Evolutionary conservation across 495 filamentous ascomycete genomes (phyloP).

Genomic region (Lepraria neglecta): DNA sequence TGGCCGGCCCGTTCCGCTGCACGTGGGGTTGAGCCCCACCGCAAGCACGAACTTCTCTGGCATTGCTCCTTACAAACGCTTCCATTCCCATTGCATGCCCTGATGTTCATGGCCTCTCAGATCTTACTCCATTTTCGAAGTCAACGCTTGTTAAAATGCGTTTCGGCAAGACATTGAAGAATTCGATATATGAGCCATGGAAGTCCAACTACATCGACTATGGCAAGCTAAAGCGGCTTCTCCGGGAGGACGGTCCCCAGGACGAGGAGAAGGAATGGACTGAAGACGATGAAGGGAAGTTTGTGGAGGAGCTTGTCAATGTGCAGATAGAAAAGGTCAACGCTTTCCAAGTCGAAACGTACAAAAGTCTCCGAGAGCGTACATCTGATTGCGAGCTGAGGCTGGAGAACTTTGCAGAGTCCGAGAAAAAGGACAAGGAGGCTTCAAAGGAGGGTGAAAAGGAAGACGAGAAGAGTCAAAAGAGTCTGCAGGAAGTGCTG

Average conservation of each 20-base stretch:
- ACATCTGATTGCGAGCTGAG: slow-evolving; percentile 50
- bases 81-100: neutral
- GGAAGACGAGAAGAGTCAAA: slow-evolving; percentile 39
- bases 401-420: slow-evolving; percentile 41
- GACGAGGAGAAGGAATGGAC: slow-evolving; percentile 70
- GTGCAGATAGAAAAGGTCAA: slow-evolving; percentile 93
- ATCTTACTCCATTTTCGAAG: no score
- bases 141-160: slow-evolving; percentile 57
- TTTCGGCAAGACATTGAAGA: slow-evolving; percentile 80
- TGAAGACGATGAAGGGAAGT: slow-evolving; percentile 86
- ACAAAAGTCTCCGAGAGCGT: slow-evolving; percentile 63
- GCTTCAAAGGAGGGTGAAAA: slow-evolving; percentile 31
- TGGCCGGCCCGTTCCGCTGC: neutral
- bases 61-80: neutral
- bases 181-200: slow-evolving; percentile 82
- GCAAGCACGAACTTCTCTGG: neutral
- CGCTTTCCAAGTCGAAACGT: slow-evolving; percentile 73
- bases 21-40: neutral
- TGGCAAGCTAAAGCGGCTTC: slow-evolving; percentile 76
- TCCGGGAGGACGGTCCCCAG: slow-evolving; percentile 61
- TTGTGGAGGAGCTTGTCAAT: slow-evolving; percentile 92
- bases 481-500: slow-evolving; percentile 61
- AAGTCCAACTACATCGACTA: slow-evolving; percentile 92
- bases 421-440: slow-evolving; percentile 23
- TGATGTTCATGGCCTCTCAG: no score